A percentile compares a stretch with the other conserved stretches of the same genome.
Conservation (phyloP, 2,329 filamentous ascomycete genomes). For the Fusarium beomiforme region DNA sequence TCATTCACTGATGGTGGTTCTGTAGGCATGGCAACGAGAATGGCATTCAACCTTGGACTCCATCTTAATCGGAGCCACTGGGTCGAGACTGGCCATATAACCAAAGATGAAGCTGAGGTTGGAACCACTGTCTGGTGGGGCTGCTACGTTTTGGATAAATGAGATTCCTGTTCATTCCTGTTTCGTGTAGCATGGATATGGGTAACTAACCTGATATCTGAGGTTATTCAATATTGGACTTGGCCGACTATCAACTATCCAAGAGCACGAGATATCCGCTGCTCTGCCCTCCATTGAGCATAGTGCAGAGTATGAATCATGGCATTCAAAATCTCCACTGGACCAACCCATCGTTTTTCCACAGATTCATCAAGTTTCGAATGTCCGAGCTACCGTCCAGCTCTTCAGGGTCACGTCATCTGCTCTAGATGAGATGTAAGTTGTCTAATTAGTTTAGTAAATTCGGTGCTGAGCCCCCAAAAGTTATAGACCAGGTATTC, state of each 20-base stretch:
- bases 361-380: background rate
- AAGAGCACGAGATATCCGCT: background rate
- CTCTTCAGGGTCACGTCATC: background rate
- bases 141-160: background rate
- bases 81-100: background rate
- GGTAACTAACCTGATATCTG: background rate
- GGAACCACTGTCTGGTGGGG: background rate
- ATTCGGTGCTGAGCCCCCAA: background rate
- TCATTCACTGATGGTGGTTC: background rate
- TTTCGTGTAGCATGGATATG: too few relatives aligned
- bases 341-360: background rate
- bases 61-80: background rate
- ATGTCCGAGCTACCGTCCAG: background rate
- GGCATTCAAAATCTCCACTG: fast-evolving
- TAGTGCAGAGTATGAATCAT: background rate
- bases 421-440: background rate
- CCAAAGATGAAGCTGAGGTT: background rate
- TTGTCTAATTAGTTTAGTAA: background rate
- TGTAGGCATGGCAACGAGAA: background rate
- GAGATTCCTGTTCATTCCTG: too few relatives aligned
- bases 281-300: background rate
- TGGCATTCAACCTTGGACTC: background rate
- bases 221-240: background rate
- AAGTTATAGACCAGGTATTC: background rate
- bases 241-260: background rate